Evolutionary conservation across 2,329 filamentous ascomycete genomes (phyloP), one percentile per base, ranked within the genome.

Genomic region (Epicoccum nigrum): DNA sequence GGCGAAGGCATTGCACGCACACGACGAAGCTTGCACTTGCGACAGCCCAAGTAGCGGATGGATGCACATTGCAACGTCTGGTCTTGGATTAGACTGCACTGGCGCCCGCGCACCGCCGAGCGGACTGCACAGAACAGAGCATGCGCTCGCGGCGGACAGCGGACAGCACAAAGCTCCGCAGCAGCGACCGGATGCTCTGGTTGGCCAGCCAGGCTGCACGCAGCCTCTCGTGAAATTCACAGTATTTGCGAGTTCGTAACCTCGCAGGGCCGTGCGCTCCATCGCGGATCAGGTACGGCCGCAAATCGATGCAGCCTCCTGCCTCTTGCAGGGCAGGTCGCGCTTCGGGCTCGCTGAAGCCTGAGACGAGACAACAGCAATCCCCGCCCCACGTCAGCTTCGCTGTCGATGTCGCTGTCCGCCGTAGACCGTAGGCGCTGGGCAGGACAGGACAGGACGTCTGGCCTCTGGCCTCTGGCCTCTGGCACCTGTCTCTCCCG

Each of bases 321-420:
- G 57, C 54, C 55, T 51, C 45, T 62, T 60, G 57, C 51, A 57
- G 58, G 54, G 50, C 51, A 57, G 58, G 54, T 52, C 50, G 52
- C 51, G 44, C 51, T 56, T 60, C 46, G 57, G 52, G 52, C 56
- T 48, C 46, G 53, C 51, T 25, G 59, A n/a, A n/a, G n/a, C 11
- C 56, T 44, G 47, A 47, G 45, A 41, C 34, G 44, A 45, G 40
- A 43, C 41, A 30, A 44, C 31, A n/a, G 34, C 27, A 34, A 34
- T 39, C 16, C 40, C 33, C 47, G 40, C 40, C 47, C 40, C 37
- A 43, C 32, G 32, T 15, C 15, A 11, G 32, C 12, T 15, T 21
- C 39, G 38, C 21, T 42, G 42, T 38, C 23, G 6, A 7, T 25
- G 23, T 9, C 9, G 23, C 16, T 30, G 28, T 30, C 13, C 32